These are phyloP conservation scores for Coemansia sp. DNA, from an alignment of 192 early-diverging fungal genomes.

Conservation along the genomic window DNA sequence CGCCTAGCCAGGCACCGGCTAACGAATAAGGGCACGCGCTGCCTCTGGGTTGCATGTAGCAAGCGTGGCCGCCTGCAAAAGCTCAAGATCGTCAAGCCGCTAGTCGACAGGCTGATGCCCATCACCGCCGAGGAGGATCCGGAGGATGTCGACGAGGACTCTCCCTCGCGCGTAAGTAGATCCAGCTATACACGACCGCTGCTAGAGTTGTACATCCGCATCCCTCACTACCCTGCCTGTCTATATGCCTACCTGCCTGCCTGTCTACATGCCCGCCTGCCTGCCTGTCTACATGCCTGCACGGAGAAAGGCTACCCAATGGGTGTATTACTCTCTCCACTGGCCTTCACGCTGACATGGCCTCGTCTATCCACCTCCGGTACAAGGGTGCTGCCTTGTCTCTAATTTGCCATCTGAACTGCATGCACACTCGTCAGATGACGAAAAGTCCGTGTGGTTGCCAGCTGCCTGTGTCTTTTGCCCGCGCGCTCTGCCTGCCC, in stretches of 20 bases:
- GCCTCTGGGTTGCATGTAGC: conserved; percentile 15
- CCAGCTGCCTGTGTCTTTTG: too few species aligned
- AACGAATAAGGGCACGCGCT: neutral
- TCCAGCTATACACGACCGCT: too few species aligned
- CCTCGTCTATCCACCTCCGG: too few species aligned
- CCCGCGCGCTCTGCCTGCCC: too few species aligned
- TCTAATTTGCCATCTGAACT: too few species aligned
- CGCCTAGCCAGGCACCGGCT: neutral
- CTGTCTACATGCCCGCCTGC: neutral
- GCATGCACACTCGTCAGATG: too few species aligned
- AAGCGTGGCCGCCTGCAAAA: conserved; percentile 81
- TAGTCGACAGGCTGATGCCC: conserved; percentile 74
- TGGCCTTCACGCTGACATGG: too few species aligned
- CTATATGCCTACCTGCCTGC: neutral
- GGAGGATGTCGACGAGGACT: conserved; percentile 75
- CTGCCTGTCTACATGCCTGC: neutral
- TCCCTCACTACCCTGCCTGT: too few species aligned
- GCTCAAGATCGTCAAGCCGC: conserved; percentile 72
- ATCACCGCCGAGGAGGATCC: conserved; percentile 77
- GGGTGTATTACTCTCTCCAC: too few species aligned
- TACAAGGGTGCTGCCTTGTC: too few species aligned
- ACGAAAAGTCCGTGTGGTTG: too few species aligned
- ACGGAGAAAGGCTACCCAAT: too few species aligned
- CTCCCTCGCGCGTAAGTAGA: conserved; percentile 56
- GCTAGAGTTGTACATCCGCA: neutral